phyloP scores from a whole-genome alignment of 2,329 filamentous ascomycete genomes.

The Erysiphe pulchra region DNA sequence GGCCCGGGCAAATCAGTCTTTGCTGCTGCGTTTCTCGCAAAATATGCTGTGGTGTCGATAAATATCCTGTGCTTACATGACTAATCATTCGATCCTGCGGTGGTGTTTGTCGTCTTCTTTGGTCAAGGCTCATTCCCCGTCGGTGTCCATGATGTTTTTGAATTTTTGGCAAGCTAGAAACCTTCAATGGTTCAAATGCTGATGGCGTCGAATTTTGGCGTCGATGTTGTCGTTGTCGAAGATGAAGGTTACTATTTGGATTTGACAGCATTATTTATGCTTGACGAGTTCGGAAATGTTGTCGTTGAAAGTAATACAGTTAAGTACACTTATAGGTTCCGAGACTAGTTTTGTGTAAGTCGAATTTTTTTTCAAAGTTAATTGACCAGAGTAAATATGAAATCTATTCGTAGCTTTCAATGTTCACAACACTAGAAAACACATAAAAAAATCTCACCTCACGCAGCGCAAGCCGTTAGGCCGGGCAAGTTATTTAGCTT shows the following conservation, averaged over 20 bases:
- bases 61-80: conserved; percentile 29
- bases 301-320: conserved; percentile 23
- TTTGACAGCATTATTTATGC: conserved; percentile 59
- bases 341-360: conserved; percentile 16
- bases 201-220: conserved; percentile 71
- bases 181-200: conserved; percentile 50
- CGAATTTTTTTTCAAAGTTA: too few species aligned
- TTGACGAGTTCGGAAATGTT: conserved; percentile 41
- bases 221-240: conserved; percentile 51
- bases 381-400: too few species aligned
- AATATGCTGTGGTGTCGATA: conserved; percentile 41
- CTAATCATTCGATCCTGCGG: conserved; percentile 18
- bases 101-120: conserved; percentile 29
- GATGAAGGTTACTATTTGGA: conserved; percentile 44
- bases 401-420: too few species aligned
- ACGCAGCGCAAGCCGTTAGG: conserved; percentile 65
- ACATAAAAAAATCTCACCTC: conserved; percentile 27
- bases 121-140: conserved; percentile 67
- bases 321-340: conserved; percentile 24
- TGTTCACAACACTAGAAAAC: not conserved
- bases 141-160: conserved; percentile 35
- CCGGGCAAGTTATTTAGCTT: conserved; percentile 31
- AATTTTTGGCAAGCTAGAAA: conserved; percentile 36
- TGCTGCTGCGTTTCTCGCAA: conserved; percentile 82
- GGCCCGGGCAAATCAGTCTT: conserved; percentile 57